These are phyloP conservation scores for Aspergillus oerlinghausenensis DNA, from an alignment of 2,329 filamentous ascomycete species.

Conservation along the genomic window DNA sequence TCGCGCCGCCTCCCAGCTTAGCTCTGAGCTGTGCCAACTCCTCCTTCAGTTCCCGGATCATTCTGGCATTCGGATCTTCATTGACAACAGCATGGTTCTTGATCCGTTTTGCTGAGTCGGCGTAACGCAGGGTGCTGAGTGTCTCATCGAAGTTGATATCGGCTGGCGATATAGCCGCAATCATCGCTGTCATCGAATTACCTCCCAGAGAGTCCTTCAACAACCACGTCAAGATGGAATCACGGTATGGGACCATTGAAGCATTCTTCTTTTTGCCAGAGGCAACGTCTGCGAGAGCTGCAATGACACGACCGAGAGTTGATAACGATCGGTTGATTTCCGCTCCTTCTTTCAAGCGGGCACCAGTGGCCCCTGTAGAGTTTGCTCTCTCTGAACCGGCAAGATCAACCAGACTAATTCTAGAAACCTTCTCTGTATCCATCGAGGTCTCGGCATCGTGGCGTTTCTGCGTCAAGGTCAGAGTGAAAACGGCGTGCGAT, in stretches of 20 bases:
- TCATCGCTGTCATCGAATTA: constrained; percentile 99
- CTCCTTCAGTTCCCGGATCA: constrained; percentile 97
- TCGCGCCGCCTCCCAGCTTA: constrained; percentile 65
- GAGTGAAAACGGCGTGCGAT: constrained; percentile 95
- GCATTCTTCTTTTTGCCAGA: constrained; percentile 72
- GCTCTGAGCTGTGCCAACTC: constrained; percentile 80
- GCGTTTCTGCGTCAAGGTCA: constrained; percentile 91
- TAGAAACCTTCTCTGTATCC: constrained; percentile 95
- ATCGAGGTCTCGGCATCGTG: constrained; percentile 89
- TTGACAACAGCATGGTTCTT: constrained; percentile 99
- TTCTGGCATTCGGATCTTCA: constrained; percentile 96
- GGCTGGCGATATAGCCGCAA: constrained; percentile 94
- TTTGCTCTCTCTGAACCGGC: constrained; percentile 94
- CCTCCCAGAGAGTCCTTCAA: constrained; percentile 95
- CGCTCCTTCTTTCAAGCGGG: constrained; percentile 91
- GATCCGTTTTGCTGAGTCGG: constrained; percentile 96
- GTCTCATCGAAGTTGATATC: constrained; percentile 99
- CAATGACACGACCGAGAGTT: constrained; percentile 94
- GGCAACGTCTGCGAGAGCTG: constrained; percentile 85
- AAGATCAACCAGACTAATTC: constrained; percentile 96
- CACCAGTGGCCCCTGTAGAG: constrained; percentile 95
- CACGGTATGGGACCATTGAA: constrained; percentile 87
- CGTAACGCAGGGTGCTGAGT: constrained; percentile 88
- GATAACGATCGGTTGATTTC: constrained; percentile 98
- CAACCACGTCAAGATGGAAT: constrained; percentile 93